These are phyloP conservation scores for Hortiboletus rubellus DNA, from an alignment of 1,284 basidiomycete genomes.

Conservation along the genomic window DNA sequence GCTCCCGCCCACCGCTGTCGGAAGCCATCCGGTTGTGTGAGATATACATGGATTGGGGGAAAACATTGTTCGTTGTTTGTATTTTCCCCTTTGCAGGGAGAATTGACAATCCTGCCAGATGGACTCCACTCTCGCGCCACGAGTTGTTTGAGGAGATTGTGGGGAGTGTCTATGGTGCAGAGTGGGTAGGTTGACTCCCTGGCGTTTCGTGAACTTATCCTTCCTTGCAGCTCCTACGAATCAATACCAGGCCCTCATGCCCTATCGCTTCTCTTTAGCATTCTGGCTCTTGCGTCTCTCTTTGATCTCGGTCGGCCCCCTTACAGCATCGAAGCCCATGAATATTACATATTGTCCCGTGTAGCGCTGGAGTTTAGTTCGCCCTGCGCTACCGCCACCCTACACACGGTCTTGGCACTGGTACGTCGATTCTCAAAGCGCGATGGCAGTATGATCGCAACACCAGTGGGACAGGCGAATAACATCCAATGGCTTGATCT, in stretches of 20 bases:
- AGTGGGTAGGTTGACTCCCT: conserved; percentile 34
- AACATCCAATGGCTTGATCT: conserved; percentile 59
- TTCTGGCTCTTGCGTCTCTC: conserved; percentile 52
- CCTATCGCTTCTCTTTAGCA: conserved; percentile 54
- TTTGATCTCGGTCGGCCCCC: conserved; percentile 47
- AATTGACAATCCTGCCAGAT: conserved; percentile 31
- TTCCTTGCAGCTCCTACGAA: conserved; percentile 35
- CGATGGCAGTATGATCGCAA: background rate
- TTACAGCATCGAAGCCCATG: conserved; percentile 51
- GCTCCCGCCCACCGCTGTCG: conserved; percentile 48
- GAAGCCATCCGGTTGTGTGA: conserved; percentile 57
- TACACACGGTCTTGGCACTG: conserved; percentile 51
- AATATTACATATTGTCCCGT: conserved; percentile 58
- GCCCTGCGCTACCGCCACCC: conserved; percentile 48
- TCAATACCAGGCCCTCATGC: conserved; percentile 41
- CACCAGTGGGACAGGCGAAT: conserved; percentile 46
- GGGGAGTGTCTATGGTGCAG: conserved; percentile 45
- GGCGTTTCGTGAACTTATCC: conserved; percentile 8
- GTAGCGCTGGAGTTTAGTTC: conserved; percentile 50
- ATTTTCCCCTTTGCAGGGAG: background rate
- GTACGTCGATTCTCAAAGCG: conserved; percentile 38
- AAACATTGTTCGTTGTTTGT: conserved; percentile 45
- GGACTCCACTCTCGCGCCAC: conserved; percentile 38
- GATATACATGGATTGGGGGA: conserved; percentile 53
- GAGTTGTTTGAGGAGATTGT: conserved; percentile 54